A percentile compares a stretch with the other conserved stretches of the same genome.
Conservation (phyloP, 495 filamentous ascomycete genomes). For the Penicillium ochrochloron region DNA sequence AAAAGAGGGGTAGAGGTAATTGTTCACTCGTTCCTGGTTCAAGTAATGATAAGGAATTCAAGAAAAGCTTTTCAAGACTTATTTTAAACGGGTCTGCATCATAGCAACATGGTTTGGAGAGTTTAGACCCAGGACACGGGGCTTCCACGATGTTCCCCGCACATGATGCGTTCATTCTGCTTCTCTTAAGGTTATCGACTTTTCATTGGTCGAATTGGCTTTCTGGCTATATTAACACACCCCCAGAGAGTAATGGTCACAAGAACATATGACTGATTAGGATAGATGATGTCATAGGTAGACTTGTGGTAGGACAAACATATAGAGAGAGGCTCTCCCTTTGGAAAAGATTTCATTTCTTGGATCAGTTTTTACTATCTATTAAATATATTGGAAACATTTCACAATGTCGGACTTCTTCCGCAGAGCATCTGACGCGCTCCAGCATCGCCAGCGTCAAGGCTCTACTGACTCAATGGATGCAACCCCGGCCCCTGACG, state of each 20-base stretch:
- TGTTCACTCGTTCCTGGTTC: too few species aligned
- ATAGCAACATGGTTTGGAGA: too few species aligned
- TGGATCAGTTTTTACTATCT: background rate
- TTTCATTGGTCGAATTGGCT: background rate
- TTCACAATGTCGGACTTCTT: conserved; percentile 18
- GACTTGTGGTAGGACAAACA: background rate
- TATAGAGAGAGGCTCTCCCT: background rate
- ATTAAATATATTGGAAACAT: background rate
- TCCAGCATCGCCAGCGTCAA: conserved; percentile 17
- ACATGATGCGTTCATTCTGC: conserved; percentile 2
- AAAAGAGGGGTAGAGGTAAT: too few species aligned
- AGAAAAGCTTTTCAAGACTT: too few species aligned
- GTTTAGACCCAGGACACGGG: too few species aligned
- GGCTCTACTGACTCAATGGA: conserved; percentile 12
- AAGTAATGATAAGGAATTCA: too few species aligned
- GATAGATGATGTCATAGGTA: background rate
- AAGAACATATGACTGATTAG: background rate
- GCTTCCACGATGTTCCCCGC: background rate
- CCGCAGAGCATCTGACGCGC: conserved; percentile 18
- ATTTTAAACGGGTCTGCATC: too few species aligned
- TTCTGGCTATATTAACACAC: background rate
- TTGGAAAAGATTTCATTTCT: background rate
- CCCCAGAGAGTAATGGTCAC: background rate
- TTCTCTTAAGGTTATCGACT: background rate
- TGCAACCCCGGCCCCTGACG: background rate